Conservation (phyloP, 148 eudicot species). For the Chenopodium quinoa region DNA sequence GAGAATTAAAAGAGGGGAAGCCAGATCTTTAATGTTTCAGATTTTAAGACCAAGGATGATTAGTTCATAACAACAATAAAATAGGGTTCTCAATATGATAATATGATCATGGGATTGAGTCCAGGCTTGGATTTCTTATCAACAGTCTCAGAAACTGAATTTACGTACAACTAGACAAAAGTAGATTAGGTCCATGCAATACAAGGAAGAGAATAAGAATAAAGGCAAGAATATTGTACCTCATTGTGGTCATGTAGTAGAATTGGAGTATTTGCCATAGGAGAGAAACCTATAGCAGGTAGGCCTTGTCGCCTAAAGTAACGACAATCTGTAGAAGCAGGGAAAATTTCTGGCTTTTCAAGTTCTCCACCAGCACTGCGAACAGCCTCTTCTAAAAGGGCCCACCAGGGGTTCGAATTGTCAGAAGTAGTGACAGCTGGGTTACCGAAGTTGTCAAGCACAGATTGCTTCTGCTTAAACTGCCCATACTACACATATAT, state of each 20-base stretch:
- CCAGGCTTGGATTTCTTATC: conserved; percentile 7
- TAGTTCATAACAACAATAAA: neutral
- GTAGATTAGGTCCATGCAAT: neutral
- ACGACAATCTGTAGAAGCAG: conserved; percentile 94
- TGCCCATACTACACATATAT: conserved; percentile 39
- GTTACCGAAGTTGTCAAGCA: conserved; percentile 59
- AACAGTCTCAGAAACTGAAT: neutral
- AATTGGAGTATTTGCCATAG: conserved; percentile 94
- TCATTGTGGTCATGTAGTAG: conserved; percentile 95
- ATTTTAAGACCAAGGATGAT: neutral
- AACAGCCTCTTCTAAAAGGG: conserved; percentile 73
- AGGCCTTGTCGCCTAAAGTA: conserved; percentile 69
- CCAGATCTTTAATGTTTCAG: neutral
- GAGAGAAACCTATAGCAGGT: conserved; percentile 96
- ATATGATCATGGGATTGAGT: neutral
- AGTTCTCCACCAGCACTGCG: conserved; percentile 57
- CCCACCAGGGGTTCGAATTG: conserved; percentile 93
- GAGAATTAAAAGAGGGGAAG: neutral
- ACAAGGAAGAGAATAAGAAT: neutral
- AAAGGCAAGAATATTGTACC: conserved; percentile 36
- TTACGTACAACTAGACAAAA: neutral
- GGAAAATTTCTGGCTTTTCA: conserved; percentile 85
- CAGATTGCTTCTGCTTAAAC: conserved; percentile 74
- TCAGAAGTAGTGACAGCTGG: conserved; percentile 61
- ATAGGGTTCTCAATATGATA: neutral